These are phyloP conservation scores for Botrytis porri DNA, from an alignment of 2,329 filamentous ascomycete species.

Conservation along the genomic window DNA sequence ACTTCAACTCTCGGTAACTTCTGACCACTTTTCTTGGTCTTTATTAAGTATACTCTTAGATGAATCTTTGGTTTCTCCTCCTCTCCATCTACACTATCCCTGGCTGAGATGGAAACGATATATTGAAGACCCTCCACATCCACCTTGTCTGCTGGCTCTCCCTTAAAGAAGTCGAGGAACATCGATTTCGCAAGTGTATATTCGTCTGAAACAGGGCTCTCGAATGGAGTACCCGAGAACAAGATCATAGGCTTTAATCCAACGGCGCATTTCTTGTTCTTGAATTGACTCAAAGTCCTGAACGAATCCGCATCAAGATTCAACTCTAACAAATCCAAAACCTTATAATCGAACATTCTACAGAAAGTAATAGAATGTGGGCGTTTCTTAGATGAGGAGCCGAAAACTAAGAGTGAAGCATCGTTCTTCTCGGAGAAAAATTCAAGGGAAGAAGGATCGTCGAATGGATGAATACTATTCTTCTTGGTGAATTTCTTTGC, in stretches of 20 bases:
- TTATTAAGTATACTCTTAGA: constrained; percentile 80
- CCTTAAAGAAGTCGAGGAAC: constrained; percentile 87
- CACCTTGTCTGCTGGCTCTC: constrained; percentile 71
- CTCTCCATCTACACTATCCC: constrained; percentile 52
- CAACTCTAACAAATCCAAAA: constrained; percentile 93
- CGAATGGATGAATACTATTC: constrained; percentile 92
- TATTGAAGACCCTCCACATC: constrained; percentile 96
- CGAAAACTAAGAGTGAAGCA: constrained; percentile 79
- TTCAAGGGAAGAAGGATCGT: constrained; percentile 81
- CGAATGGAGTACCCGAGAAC: constrained; percentile 87
- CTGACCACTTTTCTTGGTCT: constrained; percentile 82
- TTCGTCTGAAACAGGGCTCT: constrained; percentile 72
- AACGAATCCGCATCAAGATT: constrained; percentile 73
- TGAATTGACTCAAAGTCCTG: constrained; percentile 70
- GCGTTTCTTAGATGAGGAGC: constrained; percentile 87
- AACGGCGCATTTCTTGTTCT: constrained; percentile 69
- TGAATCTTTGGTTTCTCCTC: constrained; percentile 56
- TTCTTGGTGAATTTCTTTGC: constrained; percentile 95
- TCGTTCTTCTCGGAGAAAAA: constrained; percentile 98
- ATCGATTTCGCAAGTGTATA: constrained; percentile 86
- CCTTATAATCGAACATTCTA: constrained; percentile 79
- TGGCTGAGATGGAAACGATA: constrained; percentile 76
- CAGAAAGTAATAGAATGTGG: constrained; percentile 83
- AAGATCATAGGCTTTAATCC: constrained; percentile 85
- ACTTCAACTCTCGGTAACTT: constrained; percentile 87